Conservation (phyloP, 23 red algal species). For the Gracilaria domingensis region DNA sequence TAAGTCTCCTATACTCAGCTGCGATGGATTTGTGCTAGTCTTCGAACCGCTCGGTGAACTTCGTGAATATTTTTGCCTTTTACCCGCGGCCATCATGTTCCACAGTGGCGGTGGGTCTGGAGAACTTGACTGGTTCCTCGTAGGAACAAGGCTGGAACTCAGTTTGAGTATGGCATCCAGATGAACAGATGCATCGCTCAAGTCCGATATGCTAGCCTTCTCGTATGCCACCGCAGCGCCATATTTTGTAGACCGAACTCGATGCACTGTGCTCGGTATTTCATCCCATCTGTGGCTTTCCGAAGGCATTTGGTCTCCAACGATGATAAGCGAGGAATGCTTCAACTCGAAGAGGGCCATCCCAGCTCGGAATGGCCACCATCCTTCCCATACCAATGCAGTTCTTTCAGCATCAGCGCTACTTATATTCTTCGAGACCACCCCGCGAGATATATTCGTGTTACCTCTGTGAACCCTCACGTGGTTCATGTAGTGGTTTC, state of each 20-base stretch:
- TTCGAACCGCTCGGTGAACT: not conserved
- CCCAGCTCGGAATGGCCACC: conserved; percentile 60
- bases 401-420: not conserved
- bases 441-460: conserved; percentile 27
- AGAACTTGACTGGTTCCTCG: not conserved
- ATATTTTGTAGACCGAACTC: not conserved
- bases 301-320: conserved; percentile 43
- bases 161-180: conserved; percentile 52
- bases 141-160: conserved; percentile 22
- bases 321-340: conserved; percentile 66
- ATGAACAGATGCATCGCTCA: conserved; percentile 56
- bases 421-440: not conserved
- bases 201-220: conserved; percentile 21
- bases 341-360: conserved; percentile 60
- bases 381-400: conserved; percentile 52
- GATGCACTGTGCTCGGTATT: not conserved
- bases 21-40: not conserved
- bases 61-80: not conserved
- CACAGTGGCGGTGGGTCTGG: conserved; percentile 1
- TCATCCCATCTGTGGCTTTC: conserved; percentile 14
- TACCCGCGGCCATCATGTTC: not conserved
- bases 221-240: conserved; percentile 27
- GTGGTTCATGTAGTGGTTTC: conserved; percentile 52
- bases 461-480: conserved; percentile 7
- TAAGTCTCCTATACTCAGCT: not conserved